Base-by-base conservation (phyloP, 805 yeast genomes). In the Sugiyamaella qingdaonensis region DNA sequence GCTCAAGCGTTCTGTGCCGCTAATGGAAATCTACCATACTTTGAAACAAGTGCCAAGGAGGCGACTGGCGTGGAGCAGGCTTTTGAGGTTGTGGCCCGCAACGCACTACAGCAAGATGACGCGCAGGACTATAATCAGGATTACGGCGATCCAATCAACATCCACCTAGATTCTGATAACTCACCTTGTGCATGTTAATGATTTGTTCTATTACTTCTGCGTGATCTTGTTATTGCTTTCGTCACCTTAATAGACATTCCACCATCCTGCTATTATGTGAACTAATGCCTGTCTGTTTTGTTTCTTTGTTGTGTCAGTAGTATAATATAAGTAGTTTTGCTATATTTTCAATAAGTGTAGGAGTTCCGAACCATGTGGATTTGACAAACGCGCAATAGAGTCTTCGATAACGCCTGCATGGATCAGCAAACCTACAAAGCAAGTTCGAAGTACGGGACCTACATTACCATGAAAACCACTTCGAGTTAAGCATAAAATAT, bases 11-110 rank as follows among this genome's bases (percentile, higher is more conserved):
- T 79, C 68, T 81, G 86, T 51, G 79, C 77, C 52, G 77, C 80
- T 47, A 70, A 79, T 58, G 86, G 95, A 71, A 88, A 90, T 58
- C 76, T 90, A 56, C 98, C 99, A 2, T 83, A 91, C 55, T 92
- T 94, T 66, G 96, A 92, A 70, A 92, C 99, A n/a, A 84, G 94
- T 76, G 99, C 99, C 16, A 94, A 92, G 73, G 97, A 90, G 68
- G 90, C 94, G 13, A 88, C 91, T 48, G 95, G 95, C 62, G 96
- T 92, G 34, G 97, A 91, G 65, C 84, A 86, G 63, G 98, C 98
- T 2, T 92, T 92, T 66, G 97, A 94, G 68, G 95, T 91, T 42
- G 88, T 92, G 63, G 97, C 97, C 32, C 81, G 96, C 64, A 89
- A 88, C 73, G 99, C 98, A 0, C 75, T 92, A 64, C 96, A 90